phyloP scores from a whole-genome alignment of 2,329 filamentous ascomycete genomes.

The Penicillium sp. region DNA sequence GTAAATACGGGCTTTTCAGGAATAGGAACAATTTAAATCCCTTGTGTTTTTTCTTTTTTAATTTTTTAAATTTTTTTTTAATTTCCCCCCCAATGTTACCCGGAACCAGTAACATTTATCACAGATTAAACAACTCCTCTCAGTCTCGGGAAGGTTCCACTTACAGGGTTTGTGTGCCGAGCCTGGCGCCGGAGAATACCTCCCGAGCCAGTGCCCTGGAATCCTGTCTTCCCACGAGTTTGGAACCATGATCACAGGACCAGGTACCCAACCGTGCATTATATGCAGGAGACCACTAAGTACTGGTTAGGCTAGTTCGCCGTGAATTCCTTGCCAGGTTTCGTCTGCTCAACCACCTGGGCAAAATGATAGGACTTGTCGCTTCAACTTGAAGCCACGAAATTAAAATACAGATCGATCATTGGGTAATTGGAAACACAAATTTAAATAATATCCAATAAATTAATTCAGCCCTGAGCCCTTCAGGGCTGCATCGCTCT shows the following conservation, averaged over 20 bases:
- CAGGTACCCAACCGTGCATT: slow-evolving; percentile 6
- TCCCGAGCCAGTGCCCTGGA: slow-evolving; percentile 1
- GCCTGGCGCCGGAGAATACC: slow-evolving; percentile 8
- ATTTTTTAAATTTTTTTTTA: background rate
- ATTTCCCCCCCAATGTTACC: background rate
- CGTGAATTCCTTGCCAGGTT: slow-evolving; percentile 5
- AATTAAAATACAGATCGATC: background rate
- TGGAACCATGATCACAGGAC: slow-evolving; percentile 12
- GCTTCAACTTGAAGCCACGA: background rate
- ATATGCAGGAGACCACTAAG: slow-evolving; percentile 11
- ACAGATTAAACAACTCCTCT: background rate
- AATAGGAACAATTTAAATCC: too few species aligned
- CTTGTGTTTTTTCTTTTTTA: background rate
- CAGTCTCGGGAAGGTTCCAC: background rate
- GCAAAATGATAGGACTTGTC: background rate
- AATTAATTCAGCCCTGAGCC: background rate
- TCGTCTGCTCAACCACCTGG: background rate
- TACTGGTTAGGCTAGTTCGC: slow-evolving; percentile 14
- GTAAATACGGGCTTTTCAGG: background rate
- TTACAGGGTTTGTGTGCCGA: background rate
- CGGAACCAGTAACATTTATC: background rate
- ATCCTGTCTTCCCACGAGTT: background rate
- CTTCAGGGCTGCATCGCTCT: background rate
- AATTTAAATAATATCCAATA: background rate
- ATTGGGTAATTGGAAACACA: background rate